These are phyloP conservation scores for Fraxinus baroniana DNA, from an alignment of 305 asterid genomes.

Conservation along the genomic window DNA sequence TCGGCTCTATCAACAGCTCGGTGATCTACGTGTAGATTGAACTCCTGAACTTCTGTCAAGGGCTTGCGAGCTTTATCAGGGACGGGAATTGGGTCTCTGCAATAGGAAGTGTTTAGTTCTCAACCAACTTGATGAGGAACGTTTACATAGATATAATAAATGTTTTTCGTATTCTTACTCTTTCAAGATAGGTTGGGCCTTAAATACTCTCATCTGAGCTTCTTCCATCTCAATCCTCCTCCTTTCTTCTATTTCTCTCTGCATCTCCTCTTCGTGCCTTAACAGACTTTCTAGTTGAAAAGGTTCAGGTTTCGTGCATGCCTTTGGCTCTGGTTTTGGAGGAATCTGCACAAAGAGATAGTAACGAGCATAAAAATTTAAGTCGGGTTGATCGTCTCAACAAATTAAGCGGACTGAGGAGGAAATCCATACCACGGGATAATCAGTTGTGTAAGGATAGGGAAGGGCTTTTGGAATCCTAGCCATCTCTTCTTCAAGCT, in stretches of 20 bases:
- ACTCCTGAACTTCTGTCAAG: slow-evolving; percentile 79
- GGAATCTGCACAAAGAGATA: slow-evolving; percentile 53
- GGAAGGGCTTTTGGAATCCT: slow-evolving; percentile 80
- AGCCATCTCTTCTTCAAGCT: slow-evolving; percentile 76
- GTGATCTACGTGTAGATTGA: slow-evolving; percentile 68
- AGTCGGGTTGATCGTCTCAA: not conserved
- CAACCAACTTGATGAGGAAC: not conserved
- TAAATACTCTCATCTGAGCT: slow-evolving; percentile 71
- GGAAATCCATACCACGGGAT: slow-evolving; percentile 64
- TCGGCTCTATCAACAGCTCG: slow-evolving; percentile 82
- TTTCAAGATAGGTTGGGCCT: slow-evolving; percentile 78
- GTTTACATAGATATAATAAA: not conserved
- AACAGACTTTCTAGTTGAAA: slow-evolving; percentile 73
- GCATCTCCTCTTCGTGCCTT: slow-evolving; percentile 86
- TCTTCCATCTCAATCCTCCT: slow-evolving; percentile 65
- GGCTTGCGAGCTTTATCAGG: slow-evolving; percentile 73
- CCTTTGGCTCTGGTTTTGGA: slow-evolving; percentile 84
- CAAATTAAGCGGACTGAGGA: not conserved
- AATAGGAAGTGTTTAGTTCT: not conserved
- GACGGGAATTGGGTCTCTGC: slow-evolving; percentile 91
- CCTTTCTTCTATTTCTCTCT: slow-evolving; percentile 79
- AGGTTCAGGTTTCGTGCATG: slow-evolving; percentile 84
- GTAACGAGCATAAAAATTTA: not conserved
- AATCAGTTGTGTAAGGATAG: slow-evolving; percentile 93
- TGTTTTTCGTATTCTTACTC: slow-evolving; percentile 43